phyloP scores from a whole-genome alignment of 257 asterid genomes.

The Leptodermis oblonga region DNA sequence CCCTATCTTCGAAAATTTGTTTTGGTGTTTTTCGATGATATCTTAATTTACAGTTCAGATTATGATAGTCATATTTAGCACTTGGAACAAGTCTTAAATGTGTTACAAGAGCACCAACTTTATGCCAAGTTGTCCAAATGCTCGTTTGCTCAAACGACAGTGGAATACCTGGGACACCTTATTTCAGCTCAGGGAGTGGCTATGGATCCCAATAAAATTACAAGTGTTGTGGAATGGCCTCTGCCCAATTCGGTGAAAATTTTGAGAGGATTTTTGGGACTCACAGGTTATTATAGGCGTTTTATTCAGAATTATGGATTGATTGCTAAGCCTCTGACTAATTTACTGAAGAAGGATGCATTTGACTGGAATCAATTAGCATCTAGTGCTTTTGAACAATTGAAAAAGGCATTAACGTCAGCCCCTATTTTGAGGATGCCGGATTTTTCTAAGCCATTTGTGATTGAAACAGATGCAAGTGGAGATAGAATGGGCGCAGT shows the following conservation, averaged over 20 bases:
- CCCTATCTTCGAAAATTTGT: not conserved
- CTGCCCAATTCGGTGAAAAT: accelerated
- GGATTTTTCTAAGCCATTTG: not conserved
- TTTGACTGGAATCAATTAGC: not conserved
- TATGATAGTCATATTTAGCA: not conserved
- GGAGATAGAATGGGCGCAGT: not conserved
- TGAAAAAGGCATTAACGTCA: not conserved
- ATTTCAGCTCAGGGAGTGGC: not conserved
- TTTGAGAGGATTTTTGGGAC: not conserved
- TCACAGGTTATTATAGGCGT: not conserved
- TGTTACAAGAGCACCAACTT: not conserved
- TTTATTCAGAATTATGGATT: not conserved
- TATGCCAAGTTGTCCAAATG: not conserved
- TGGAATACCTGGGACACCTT: not conserved
- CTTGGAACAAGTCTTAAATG: accelerated
- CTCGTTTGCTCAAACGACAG: not conserved
- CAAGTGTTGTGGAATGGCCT: not conserved
- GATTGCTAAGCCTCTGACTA: not conserved
- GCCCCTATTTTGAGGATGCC: not conserved
- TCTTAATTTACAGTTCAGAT: not conserved
- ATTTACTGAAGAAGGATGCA: not conserved
- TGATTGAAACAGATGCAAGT: not conserved
- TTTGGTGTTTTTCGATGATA: not conserved
- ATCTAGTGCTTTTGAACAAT: accelerated
- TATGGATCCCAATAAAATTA: not conserved